Evolutionary conservation across 1,284 basidiomycete genomes (phyloP).

Genomic region (Ustilago bromivora): DNA sequence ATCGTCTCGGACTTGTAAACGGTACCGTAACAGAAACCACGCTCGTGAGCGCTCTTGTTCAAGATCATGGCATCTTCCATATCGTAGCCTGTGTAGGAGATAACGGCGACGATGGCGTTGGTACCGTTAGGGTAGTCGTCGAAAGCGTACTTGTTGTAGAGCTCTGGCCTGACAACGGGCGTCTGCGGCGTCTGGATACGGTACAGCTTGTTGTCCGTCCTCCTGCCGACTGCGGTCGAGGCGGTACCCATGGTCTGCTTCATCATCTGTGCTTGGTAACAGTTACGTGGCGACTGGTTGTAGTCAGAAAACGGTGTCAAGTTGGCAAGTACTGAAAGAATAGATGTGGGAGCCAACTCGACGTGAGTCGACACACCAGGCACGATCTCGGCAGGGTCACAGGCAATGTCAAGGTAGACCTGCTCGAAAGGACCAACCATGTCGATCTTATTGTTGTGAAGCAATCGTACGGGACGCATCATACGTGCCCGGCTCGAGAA

Average conservation of each 20-base stretch:
- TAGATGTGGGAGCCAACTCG: constrained; percentile 93
- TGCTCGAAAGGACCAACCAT: constrained; percentile 97
- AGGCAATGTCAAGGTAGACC: constrained; percentile 98
- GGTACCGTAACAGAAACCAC: constrained; percentile 96
- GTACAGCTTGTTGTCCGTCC: constrained; percentile 99
- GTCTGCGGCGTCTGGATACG: constrained; percentile 94
- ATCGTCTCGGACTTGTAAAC: constrained; percentile 95
- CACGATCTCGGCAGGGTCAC: constrained; percentile 89
- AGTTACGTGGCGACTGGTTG: constrained; percentile 80
- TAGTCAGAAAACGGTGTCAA: constrained; percentile 85
- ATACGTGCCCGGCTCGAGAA: constrained; percentile 90
- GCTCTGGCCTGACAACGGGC: constrained; percentile 88
- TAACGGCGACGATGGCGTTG: constrained; percentile 98
- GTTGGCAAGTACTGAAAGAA: constrained; percentile 82
- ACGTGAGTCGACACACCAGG: constrained; percentile 82
- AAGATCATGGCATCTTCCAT: constrained; percentile 99
- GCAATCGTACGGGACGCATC: constrained; percentile 97
- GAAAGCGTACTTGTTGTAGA: constrained; percentile 98
- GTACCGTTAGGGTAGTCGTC: constrained; percentile 98
- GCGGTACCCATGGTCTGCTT: constrained; percentile 99
- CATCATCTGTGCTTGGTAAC: constrained; percentile 89
- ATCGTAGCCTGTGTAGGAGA: constrained; percentile 99
- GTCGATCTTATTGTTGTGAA: constrained; percentile 87
- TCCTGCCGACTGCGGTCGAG: constrained; percentile 85
- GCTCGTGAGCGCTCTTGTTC: constrained; percentile 98